Conservation (phyloP, 345 rosid genomes). For the Noccaea caerulescens region DNA sequence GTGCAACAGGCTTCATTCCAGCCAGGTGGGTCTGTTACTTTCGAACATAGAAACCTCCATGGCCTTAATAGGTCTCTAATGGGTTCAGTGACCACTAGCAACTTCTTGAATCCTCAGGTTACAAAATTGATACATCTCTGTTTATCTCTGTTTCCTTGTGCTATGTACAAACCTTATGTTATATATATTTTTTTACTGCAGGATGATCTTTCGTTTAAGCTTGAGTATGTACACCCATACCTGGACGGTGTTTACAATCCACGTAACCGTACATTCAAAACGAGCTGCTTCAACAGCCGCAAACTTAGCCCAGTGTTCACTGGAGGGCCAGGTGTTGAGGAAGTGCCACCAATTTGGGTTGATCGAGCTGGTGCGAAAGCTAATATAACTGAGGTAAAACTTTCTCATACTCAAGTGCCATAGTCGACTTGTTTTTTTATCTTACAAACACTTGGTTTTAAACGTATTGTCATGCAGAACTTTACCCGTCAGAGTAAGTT, state of each 20-base stretch:
- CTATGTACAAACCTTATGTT: no score
- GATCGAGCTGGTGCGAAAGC: slow-evolving; percentile 96
- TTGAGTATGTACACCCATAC: slow-evolving; percentile 97
- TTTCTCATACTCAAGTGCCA: slow-evolving; percentile 20
- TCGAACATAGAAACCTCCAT: slow-evolving; percentile 87
- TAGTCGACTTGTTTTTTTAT: not conserved
- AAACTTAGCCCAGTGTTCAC: slow-evolving; percentile 98
- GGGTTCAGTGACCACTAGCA: slow-evolving; percentile 97
- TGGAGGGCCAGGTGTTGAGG: slow-evolving; percentile 97
- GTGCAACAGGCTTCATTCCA: slow-evolving; percentile 81
- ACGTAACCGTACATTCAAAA: slow-evolving; percentile 82
- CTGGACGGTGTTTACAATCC: slow-evolving; percentile 80
- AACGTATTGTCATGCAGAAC: slow-evolving; percentile 57
- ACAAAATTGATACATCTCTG: not conserved
- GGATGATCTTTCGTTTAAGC: slow-evolving; percentile 99
- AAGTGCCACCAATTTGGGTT: slow-evolving; percentile 99
- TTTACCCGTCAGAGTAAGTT: slow-evolving; percentile 97
- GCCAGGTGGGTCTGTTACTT: slow-evolving; percentile 98
- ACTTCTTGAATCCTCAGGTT: slow-evolving; percentile 93
- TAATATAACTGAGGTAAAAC: slow-evolving; percentile 88
- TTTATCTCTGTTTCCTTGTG: slow-evolving; percentile 15
- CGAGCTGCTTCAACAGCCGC: slow-evolving; percentile 95
- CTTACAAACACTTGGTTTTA: not conserved
- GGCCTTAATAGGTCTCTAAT: slow-evolving; percentile 93
- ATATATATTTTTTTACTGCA: slow-evolving; percentile 16